Conservation (phyloP, 139 green algal genomes). For the Coccomyxa sp. region DNA sequence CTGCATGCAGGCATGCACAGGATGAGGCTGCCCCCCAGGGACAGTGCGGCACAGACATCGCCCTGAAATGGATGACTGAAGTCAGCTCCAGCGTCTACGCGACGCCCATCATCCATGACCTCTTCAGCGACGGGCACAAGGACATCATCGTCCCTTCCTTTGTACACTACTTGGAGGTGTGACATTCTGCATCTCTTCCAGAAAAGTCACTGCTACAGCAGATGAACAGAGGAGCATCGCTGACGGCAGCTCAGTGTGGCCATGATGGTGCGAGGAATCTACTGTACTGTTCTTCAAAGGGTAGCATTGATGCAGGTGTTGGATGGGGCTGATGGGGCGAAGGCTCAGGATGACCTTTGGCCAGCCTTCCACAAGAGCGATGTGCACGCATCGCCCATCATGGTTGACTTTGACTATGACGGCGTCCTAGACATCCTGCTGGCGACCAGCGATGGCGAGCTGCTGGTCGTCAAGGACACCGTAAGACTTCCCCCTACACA, state of each 20-base stretch:
- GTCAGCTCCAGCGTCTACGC: constrained; percentile 81
- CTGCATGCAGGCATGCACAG: not conserved
- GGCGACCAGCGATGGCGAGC: constrained; percentile 88
- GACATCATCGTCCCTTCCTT: constrained; percentile 95
- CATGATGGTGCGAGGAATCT: not conserved
- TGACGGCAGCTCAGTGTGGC: too few species aligned
- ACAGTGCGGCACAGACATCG: constrained; percentile 51
- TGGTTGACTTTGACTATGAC: constrained; percentile 89
- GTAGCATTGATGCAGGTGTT: constrained; percentile 51
- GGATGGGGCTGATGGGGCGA: constrained; percentile 75
- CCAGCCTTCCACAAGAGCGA: constrained; percentile 78
- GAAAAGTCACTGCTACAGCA: too few species aligned
- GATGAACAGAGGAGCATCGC: not conserved
- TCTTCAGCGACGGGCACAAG: constrained; percentile 85
- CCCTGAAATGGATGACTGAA: constrained; percentile 88
- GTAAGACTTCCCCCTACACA: too few species aligned
- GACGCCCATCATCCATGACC: constrained; percentile 93
- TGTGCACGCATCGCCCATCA: constrained; percentile 82
- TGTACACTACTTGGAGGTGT: constrained; percentile 87
- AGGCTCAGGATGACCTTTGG: constrained; percentile 58
- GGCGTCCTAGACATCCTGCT: constrained; percentile 85
- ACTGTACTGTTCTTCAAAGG: not conserved
- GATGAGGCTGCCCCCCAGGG: constrained; percentile 11
- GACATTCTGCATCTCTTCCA: not conserved
- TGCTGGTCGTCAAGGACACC: constrained; percentile 87